Base-by-base conservation (phyloP, 208 protist species). In the Tetramitus jugosus region DNA sequence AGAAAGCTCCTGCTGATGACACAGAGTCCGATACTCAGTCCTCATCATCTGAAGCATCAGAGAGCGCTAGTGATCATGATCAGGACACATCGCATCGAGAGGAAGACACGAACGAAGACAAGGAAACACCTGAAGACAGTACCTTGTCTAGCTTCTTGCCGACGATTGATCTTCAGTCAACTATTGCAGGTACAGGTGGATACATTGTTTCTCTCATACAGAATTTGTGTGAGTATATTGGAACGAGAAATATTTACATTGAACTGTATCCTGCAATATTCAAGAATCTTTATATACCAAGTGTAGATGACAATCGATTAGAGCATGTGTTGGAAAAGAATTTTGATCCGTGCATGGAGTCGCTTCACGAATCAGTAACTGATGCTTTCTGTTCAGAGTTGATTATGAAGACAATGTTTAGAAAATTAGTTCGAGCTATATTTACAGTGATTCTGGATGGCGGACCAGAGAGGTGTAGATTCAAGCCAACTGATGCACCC, bases 401-500 rank as follows among this genome's bases (percentile, higher is more conserved):
- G 39, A 69, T 69, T 43, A 69, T 69, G 23, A 69, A 13, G 35
- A 26, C 14, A 3, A 69, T 69, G 62, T 69, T 69, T 69, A 69
- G 35, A 69, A 13, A 69, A 26, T 69, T 69, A 39, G 13, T 69
- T 0, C 37, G 13, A n/a, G 26, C 35, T 1, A 43, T 69, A 26
- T 42, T 43, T 39, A 43, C 33, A 13, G 43, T 69, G 10, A 45
- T 69, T 8, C 4, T 69, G 26, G 62, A 69, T n/a, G 62, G 62
- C 10, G 49, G 49, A 26, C 10, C 14, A 56, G n/a, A n/a, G n/a
- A n/a, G n/a, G n/a, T n/a, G n/a, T n/a, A 56, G 10, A 10, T 56
- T 56, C 20, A 26, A 26, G 10, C 49, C 49, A 56, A 10, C 10
- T 56, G 49, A 56, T 20, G 20, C 14, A 10, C 20, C 20, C 14